These are phyloP conservation scores for Fusarium drepaniforme DNA, from an alignment of 2,329 filamentous ascomycete genomes.

Conservation along the genomic window DNA sequence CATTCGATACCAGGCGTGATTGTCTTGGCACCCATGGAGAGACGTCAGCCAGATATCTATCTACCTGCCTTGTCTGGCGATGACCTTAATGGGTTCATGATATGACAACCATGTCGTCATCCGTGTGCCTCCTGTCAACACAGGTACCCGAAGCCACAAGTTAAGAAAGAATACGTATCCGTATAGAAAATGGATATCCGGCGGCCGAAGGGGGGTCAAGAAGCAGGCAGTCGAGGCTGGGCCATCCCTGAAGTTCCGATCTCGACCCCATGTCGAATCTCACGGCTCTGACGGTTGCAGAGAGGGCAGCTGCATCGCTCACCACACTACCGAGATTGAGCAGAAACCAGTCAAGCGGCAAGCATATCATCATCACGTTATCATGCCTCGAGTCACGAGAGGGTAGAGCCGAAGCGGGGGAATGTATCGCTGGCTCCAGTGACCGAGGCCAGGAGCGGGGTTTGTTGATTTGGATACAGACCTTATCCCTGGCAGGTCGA, in stretches of 20 bases:
- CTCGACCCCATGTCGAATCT: constrained; percentile 36
- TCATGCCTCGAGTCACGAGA: constrained; percentile 31
- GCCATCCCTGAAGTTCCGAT: constrained; percentile 27
- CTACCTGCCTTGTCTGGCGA: background rate
- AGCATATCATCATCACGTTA: constrained; percentile 23
- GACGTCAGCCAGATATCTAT: background rate
- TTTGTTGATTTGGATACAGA: constrained; percentile 12
- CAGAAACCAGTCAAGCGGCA: constrained; percentile 10
- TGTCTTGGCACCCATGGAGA: background rate
- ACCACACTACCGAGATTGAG: constrained; percentile 28
- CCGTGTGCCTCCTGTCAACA: constrained; percentile 15
- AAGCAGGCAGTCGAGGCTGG: constrained; percentile 1
- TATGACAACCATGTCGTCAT: constrained; percentile 21
- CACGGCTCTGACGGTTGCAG: constrained; percentile 10
- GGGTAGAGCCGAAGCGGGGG: constrained; percentile 27
- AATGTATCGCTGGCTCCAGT: constrained; percentile 29
- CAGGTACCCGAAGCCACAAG: constrained; percentile 30
- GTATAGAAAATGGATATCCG: constrained; percentile 3
- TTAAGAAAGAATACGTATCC: background rate
- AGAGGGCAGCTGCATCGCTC: constrained; percentile 5
- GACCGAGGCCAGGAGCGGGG: constrained; percentile 16
- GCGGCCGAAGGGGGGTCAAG: background rate
- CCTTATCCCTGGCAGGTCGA: constrained; percentile 14
- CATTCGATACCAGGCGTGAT: background rate
- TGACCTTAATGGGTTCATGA: background rate